Base-by-base conservation (phyloP, 164 flowering plant species). In the Umbilicus rupestris region DNA sequence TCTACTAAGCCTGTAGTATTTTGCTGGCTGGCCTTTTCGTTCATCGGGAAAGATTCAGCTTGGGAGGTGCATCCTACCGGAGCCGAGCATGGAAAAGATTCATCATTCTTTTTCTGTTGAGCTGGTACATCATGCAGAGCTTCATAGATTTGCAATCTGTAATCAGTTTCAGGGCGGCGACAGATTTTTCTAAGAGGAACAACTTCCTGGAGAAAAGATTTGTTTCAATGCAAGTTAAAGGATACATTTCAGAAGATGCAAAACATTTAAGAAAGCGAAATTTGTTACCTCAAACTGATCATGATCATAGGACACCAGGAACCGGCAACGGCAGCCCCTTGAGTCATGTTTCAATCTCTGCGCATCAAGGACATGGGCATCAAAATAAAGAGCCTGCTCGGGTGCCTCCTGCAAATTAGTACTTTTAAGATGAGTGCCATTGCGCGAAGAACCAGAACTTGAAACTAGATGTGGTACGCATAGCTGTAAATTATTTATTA, bases 361-460 rank as follows among this genome's bases (percentile, higher is more conserved):
- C 14, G 97, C 89, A 81, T 94, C 97, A 68, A 94, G 86, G 45
- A 94, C 96, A 80, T 88, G 97, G 33, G 99, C 97, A 77, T 94
- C 97, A 78, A 82, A 94, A 78, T 94, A 94, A 69, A 94, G 92
- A 74, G 99, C 99, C 77, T 94, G 99, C 71, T 94, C 97, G 77
- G 88, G 85, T 60, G 97, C 99, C 84, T 94, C 99, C 99, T 94
- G 80, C 47, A 77, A 66, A 35, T 31, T 19, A 47, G 52, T n/a
- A 45, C 22, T 1, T 46, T 24, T 50, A 66, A 6, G 15, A 14
- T 55, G 62, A 69, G 16, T 44, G 28, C 26, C 35, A 41, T 28
- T n/a, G 3, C 22, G 11, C 28, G 5, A 17, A 3, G 3, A 29
- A 29, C 26, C 28, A 10, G 50, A 31, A 19, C 3, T 29, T 31